phyloP scores from a whole-genome alignment of 257 asterid genomes.

The Solanum dulcamara region DNA sequence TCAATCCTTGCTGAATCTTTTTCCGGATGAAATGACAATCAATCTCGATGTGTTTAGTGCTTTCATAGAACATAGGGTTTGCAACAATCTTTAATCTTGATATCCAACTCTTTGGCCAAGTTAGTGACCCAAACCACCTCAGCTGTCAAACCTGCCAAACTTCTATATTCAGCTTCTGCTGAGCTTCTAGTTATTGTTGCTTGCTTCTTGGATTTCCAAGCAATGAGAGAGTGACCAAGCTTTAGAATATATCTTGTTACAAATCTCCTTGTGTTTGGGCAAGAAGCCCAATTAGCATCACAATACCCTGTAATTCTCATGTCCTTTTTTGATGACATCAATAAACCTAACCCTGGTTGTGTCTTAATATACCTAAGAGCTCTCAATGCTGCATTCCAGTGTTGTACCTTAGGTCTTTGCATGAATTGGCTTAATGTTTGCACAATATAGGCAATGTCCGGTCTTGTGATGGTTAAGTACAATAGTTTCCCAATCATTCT shows the following conservation, averaged over 20 bases:
- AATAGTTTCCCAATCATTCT: background rate
- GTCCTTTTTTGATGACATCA: background rate
- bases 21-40: background rate
- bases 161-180: background rate
- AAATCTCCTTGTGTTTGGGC: background rate
- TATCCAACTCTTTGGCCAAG: background rate
- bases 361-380: background rate
- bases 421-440: background rate
- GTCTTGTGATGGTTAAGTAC: background rate
- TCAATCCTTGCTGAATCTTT: background rate
- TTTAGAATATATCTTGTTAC: too few species aligned
- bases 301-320: background rate
- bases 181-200: background rate
- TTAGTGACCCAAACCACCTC: background rate
- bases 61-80: background rate
- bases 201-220: background rate
- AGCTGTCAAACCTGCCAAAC: background rate
- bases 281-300: background rate
- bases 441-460: background rate
- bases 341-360: background rate
- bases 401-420: background rate
- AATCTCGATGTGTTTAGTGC: background rate
- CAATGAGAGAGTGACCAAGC: background rate
- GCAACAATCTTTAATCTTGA: background rate
- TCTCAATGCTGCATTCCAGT: background rate